A percentile compares a stretch with the other conserved stretches of the same genome.
Conservation (phyloP, 2,329 filamentous ascomycete species). For the Fusarium vanettenii region DNA sequence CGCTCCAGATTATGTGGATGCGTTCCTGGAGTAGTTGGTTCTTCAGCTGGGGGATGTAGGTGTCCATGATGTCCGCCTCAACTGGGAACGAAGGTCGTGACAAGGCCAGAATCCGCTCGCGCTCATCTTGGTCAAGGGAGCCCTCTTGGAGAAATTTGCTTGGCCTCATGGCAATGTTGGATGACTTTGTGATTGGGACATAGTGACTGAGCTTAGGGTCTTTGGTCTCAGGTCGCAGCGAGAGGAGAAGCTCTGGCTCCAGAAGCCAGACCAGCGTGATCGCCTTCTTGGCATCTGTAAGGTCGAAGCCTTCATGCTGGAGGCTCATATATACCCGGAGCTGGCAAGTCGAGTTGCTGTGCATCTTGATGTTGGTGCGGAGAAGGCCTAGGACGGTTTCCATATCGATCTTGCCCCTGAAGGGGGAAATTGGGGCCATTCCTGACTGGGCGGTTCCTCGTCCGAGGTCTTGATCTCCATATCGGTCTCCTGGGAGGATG, state of each 20-base stretch:
- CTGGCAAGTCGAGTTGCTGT: conserved; percentile 42
- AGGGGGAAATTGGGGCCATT: background rate
- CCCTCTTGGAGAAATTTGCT: background rate
- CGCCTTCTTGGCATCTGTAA: conserved; percentile 23
- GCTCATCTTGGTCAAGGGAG: background rate
- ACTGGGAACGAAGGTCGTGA: background rate
- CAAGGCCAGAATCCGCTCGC: background rate
- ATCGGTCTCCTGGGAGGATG: background rate
- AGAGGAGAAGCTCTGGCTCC: conserved; percentile 20
- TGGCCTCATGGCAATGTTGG: conserved; percentile 9
- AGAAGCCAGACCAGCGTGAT: conserved; percentile 26
- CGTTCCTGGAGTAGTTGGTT: conserved; percentile 17
- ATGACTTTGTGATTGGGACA: conserved; percentile 17
- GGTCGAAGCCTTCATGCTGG: conserved; percentile 13
- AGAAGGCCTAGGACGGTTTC: conserved; percentile 16
- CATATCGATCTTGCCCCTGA: conserved; percentile 11
- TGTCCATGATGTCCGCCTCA: conserved; percentile 9
- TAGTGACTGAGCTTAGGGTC: background rate
- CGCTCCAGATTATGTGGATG: conserved; percentile 28
- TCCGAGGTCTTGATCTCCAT: background rate
- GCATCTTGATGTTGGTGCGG: conserved; percentile 27
- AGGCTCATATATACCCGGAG: conserved; percentile 17
- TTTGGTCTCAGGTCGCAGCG: conserved; percentile 6
- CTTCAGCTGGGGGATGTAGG: conserved; percentile 10
- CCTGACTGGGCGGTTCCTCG: background rate